Conservation (phyloP, 306 rosid species). For the Vigna hirtella region DNA sequence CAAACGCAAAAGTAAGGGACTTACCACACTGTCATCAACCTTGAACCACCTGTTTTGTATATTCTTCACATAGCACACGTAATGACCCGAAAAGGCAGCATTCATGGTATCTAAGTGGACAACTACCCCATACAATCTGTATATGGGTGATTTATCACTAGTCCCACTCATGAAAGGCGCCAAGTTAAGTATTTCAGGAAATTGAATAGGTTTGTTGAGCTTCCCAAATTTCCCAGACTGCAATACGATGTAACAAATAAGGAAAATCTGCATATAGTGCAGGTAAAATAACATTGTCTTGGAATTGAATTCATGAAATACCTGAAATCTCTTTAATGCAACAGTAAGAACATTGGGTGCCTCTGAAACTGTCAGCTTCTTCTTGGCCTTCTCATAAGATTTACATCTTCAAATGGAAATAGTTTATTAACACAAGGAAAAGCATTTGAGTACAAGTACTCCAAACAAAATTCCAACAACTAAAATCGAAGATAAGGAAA, state of each 20-base stretch:
- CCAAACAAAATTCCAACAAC: constrained; percentile 12
- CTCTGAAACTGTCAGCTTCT: constrained; percentile 86
- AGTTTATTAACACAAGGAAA: constrained; percentile 38
- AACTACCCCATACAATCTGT: constrained; percentile 86
- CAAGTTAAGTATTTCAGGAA: constrained; percentile 85
- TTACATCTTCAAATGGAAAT: constrained; percentile 67
- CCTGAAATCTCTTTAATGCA: constrained; percentile 98
- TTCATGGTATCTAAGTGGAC: constrained; percentile 96
- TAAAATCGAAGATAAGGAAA: constrained; percentile 4
- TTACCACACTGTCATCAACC: constrained; percentile 91
- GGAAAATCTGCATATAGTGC: constrained; percentile 22
- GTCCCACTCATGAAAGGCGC: constrained; percentile 93
- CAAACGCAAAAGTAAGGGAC: constrained; percentile 42
- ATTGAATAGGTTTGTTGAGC: constrained; percentile 87
- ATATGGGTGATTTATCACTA: constrained; percentile 85
- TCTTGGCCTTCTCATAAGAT: constrained; percentile 95
- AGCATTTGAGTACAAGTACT: constrained; percentile 13
- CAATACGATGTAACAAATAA: constrained; percentile 25
- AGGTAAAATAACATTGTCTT: constrained; percentile 24
- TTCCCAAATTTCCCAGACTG: constrained; percentile 99
- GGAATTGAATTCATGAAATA: constrained; percentile 44
- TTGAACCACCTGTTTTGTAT: constrained; percentile 95
- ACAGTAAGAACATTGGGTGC: constrained; percentile 96
- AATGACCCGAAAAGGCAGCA: constrained; percentile 96
- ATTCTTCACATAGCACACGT: constrained; percentile 91